Evolutionary conservation across 1,284 basidiomycete species (phyloP).

Genomic region (Ganoderma lingzhi): DNA sequence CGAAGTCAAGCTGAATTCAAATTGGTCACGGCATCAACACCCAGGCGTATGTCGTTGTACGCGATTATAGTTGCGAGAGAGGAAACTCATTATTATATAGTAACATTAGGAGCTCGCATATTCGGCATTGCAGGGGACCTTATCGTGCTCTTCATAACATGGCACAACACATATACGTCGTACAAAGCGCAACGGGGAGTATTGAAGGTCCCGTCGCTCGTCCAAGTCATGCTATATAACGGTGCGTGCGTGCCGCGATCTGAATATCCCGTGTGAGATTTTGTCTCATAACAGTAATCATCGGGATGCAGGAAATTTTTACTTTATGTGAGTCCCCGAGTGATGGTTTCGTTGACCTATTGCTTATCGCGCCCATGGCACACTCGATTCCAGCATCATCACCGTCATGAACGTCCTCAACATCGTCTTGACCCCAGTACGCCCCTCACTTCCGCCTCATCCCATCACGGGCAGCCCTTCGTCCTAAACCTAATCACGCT

Average conservation of each 20-base stretch:
- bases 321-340: neutral
- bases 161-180: neutral
- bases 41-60: neutral
- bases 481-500: neutral
- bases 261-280: neutral
- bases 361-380: neutral
- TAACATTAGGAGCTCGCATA: neutral
- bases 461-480: neutral
- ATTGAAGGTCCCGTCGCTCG: neutral
- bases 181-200: neutral
- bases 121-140: neutral
- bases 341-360: neutral
- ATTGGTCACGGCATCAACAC: neutral
- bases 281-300: neutral
- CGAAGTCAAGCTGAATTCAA: neutral
- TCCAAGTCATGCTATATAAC: neutral
- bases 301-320: neutral
- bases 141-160: neutral
- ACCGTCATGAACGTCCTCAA: conserved; percentile 1
- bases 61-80: neutral
- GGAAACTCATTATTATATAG: neutral
- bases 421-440: neutral
- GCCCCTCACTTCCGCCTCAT: neutral
- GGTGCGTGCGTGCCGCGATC: neutral
- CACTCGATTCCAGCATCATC: neutral